Base-by-base conservation (phyloP, 495 filamentous ascomycete genomes). In the Podospora pseudocomata region DNA sequence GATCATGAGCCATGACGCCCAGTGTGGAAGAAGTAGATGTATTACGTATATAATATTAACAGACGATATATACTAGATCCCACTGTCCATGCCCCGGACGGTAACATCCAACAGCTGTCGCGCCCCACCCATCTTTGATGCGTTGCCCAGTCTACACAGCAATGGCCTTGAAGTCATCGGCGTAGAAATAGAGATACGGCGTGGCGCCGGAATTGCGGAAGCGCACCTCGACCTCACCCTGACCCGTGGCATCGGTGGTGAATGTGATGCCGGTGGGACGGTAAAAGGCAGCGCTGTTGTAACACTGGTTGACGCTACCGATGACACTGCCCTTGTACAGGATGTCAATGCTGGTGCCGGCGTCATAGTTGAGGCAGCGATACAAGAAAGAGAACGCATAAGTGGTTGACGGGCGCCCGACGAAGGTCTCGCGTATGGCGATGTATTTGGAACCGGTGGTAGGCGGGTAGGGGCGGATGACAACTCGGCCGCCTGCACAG, bases 301-400 rank as follows among this genome's bases (percentile, higher is more conserved):
- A 18, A 28, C 59, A 66, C 16, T 15, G 15, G 26, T 20, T 58
- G 34, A n/a, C 32, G 19, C 30, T 64, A n/a, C 70, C 63, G 27
- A 70, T 54, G 2, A 16, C 9, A 13, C n/a, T 56, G 9, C 68
- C 68, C 0, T 58, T 57, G 57, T 68, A 73, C 15, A 23, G 60
- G 20, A 67, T 66, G 0, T 68, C 56, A 9, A 73, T 66, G 11
- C 57, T 18, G 19, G 68, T 44, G 53, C 3, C 28, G 63, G 59
- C 9, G 60, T 72, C 70, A 44, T 55, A 74, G 70, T 74, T 74
- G 39, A 74, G 72, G 63, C 72, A 74, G 65, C 72, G 72, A 59
- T 63, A 68, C 28, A 72, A 1, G 60, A 72, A 72, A 26, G 58
- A 61, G 49, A 72, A 11, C 11, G 2, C 55, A 62, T 74, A 74